Percentiles rank a stretch among this genome's conserved stretches.
These are phyloP conservation scores for Scedosporium boydii DNA, from an alignment of 2,329 filamentous ascomycete genomes.

Conservation along the genomic window DNA sequence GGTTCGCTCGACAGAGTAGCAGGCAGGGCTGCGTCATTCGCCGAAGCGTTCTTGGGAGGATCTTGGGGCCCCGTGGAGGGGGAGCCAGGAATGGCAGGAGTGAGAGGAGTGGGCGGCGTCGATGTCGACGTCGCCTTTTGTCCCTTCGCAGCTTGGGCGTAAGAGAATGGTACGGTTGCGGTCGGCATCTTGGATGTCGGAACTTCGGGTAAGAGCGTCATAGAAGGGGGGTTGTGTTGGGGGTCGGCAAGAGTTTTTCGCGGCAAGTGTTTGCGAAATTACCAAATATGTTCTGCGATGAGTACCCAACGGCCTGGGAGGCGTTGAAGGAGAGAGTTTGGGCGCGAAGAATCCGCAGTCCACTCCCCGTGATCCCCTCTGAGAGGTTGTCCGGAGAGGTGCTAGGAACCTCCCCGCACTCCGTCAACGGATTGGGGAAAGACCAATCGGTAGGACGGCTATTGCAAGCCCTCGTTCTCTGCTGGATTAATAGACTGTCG, in stretches of 20 bases:
- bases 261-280: background rate
- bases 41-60: background rate
- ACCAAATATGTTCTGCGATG: background rate
- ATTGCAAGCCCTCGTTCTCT: background rate
- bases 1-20: background rate
- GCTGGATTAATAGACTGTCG: background rate
- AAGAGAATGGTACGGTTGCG: constrained; percentile 62
- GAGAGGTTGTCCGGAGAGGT: constrained; percentile 9
- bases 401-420: constrained; percentile 8
- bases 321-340: background rate
- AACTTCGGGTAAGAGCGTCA: background rate
- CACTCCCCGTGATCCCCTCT: constrained; percentile 2
- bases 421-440: background rate
- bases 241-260: background rate
- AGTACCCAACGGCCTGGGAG: background rate
- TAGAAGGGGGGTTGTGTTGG: background rate
- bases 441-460: constrained; percentile 1
- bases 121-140: constrained; percentile 23
- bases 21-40: background rate
- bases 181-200: constrained; percentile 35
- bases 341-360: constrained; percentile 3
- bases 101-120: constrained; percentile 3
- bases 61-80: background rate
- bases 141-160: constrained; percentile 91
- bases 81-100: background rate